These are phyloP conservation scores for Starmerella asiatica DNA, from an alignment of 805 yeast species.

Conservation along the genomic window DNA sequence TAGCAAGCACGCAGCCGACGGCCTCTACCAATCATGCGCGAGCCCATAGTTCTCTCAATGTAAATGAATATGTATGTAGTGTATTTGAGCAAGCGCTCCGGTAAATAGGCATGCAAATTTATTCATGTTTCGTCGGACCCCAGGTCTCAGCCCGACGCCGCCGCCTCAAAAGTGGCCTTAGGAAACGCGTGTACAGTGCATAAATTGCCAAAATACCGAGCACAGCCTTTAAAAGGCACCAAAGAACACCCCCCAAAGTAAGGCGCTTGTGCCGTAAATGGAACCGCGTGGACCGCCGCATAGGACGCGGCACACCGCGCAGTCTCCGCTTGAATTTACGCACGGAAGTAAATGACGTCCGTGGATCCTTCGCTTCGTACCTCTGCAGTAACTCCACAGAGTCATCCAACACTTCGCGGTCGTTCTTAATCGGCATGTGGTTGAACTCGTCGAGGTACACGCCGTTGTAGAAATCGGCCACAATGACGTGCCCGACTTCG, in stretches of 20 bases:
- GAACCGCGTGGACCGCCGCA: constrained; percentile 10
- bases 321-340: constrained; percentile 7
- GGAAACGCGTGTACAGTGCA: not conserved
- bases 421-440: constrained; percentile 8
- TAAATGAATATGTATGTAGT: no score
- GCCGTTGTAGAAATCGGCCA: constrained; percentile 17
- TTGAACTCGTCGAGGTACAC: constrained; percentile 15
- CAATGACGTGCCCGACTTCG: constrained; percentile 14
- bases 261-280: constrained; percentile 1
- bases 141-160: no score
- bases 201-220: not conserved
- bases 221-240: not conserved
- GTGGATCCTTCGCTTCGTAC: constrained; percentile 6
- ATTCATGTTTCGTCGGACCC: no score
- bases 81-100: no score
- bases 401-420: constrained; percentile 8
- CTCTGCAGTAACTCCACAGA: constrained; percentile 7
- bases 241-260: not conserved
- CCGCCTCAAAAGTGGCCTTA: no score
- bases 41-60: no score
- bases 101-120: no score
- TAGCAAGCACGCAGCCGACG: no score
- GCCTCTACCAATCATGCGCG: no score
- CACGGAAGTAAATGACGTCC: constrained; percentile 8
- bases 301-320: constrained; percentile 4